phyloP scores from a whole-genome alignment of 805 yeast genomes.

The Cyberlindnera mrakii region DNA sequence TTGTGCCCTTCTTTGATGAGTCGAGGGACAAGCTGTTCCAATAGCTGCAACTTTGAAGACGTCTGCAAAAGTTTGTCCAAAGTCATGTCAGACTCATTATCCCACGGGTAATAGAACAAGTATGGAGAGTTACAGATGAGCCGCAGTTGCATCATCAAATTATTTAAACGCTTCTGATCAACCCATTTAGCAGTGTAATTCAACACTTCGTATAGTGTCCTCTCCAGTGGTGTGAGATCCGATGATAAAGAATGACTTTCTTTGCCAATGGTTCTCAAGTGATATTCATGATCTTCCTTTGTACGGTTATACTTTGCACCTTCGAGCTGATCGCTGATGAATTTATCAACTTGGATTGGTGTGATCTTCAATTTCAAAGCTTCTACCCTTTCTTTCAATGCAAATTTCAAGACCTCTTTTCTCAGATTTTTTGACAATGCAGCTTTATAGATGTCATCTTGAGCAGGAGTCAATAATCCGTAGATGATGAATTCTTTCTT shows the following conservation, averaged over 20 bases:
- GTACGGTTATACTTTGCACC: constrained; percentile 22
- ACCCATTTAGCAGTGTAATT: constrained; percentile 32
- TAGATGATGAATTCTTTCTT: constrained; percentile 85
- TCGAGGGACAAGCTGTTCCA: constrained; percentile 54
- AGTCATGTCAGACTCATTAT: constrained; percentile 34
- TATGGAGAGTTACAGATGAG: constrained; percentile 84
- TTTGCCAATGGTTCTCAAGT: constrained; percentile 10
- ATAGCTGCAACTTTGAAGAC: constrained; percentile 68
- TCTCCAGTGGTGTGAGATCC: constrained; percentile 4
- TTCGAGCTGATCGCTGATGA: constrained; percentile 34
- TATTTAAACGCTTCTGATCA: constrained; percentile 49
- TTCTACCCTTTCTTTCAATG: constrained; percentile 45
- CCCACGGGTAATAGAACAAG: constrained; percentile 75
- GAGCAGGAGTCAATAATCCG: constrained; percentile 58
- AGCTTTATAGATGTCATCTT: constrained; percentile 52
- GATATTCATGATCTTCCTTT: constrained; percentile 10
- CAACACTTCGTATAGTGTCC: constrained; percentile 10
- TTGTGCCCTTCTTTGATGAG: constrained; percentile 53
- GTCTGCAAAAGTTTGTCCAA: constrained; percentile 38
- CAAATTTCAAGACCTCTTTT: constrained; percentile 37
- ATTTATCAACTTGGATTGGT: constrained; percentile 32
- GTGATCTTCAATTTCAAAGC: constrained; percentile 28
- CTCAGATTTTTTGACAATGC: constrained; percentile 42
- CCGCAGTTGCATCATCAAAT: constrained; percentile 77
- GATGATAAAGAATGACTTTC: constrained; percentile 1